phyloP scores from a whole-genome alignment of 768 basidiomycete species.

The Lactarius trivialis region DNA sequence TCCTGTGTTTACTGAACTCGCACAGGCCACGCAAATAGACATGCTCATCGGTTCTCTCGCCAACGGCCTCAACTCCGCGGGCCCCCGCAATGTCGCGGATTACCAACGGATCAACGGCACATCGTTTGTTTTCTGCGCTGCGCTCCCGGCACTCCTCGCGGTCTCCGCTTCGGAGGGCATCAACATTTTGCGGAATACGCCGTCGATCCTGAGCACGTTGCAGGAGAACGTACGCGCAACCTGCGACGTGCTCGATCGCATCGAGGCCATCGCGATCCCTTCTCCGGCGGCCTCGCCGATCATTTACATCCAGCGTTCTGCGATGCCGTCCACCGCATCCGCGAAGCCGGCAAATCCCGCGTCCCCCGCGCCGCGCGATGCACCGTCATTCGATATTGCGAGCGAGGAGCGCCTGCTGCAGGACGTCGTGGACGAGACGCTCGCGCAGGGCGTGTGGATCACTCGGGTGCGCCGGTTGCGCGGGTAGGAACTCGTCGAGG shows the following conservation, averaged over 20 bases:
- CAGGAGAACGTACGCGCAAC: too few species aligned
- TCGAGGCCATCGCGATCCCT: too few species aligned
- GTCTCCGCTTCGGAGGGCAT: too few species aligned
- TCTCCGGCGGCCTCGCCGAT: conserved; percentile 83
- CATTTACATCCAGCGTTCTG: conserved; percentile 66
- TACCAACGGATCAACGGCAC: too few species aligned
- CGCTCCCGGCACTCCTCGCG: too few species aligned
- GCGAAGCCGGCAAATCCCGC: conserved; percentile 45
- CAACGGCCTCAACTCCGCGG: conserved; percentile 59
- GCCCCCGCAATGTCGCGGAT: conserved; percentile 33
- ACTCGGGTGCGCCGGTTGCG: too few species aligned
- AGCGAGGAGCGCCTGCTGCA: conserved; percentile 78
- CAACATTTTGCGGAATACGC: conserved; percentile 25
- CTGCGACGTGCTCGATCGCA: too few species aligned
- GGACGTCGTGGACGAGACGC: conserved; percentile 85
- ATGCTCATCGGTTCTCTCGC: not conserved
- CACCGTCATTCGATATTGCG: conserved; percentile 45
- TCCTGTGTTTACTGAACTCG: conserved; percentile 25
- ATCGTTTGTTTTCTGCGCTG: too few species aligned
- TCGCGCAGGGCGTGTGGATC: conserved; percentile 76
- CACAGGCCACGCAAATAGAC: not conserved
- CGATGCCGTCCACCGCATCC: conserved; percentile 27
- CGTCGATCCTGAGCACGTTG: conserved; percentile 50
- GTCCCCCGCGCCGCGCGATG: conserved; percentile 42
- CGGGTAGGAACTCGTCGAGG: conserved; percentile 78